Conservation (phyloP, 352 stramenopile genomes). For the Phytopythium chamaehyphon region DNA sequence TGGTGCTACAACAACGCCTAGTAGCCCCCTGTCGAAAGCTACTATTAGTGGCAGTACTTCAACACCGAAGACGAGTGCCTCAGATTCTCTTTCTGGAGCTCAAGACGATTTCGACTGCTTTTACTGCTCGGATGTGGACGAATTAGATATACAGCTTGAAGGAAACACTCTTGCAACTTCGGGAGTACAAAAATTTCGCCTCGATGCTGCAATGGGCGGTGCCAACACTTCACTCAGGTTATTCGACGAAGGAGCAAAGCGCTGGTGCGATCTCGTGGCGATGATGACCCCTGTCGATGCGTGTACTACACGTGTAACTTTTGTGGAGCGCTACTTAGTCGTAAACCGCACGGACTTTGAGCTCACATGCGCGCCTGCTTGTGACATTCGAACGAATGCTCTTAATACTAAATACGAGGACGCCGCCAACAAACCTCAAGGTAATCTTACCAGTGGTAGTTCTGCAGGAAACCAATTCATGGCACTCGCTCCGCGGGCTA, state of each 20-base stretch:
- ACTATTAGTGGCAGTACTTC: not conserved
- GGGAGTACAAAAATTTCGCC: constrained; percentile 51
- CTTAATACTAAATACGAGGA: constrained; percentile 2
- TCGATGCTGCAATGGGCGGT: constrained; percentile 46
- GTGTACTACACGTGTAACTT: constrained; percentile 69
- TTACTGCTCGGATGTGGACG: constrained; percentile 67
- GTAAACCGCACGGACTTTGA: constrained; percentile 65
- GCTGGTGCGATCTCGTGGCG: constrained; percentile 75
- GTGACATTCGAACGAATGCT: constrained; percentile 25
- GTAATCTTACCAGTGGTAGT: constrained; percentile 1
- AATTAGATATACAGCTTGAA: constrained; percentile 62
- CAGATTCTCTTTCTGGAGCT: constrained; percentile 12
- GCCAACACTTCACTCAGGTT: constrained; percentile 65
- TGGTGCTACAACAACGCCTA: constrained; percentile 30
- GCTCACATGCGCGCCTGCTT: constrained; percentile 46
- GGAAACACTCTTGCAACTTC: constrained; percentile 49
- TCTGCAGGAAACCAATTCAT: constrained; percentile 14
- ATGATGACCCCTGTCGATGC: constrained; percentile 64
- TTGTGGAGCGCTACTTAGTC: constrained; percentile 78
- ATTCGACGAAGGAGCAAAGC: constrained; percentile 64
- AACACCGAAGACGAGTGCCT: constrained; percentile 5
- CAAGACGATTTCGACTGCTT: constrained; percentile 47
- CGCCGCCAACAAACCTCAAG: not conserved
- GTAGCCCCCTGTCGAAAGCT: constrained; percentile 1
- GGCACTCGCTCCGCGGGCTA: constrained; percentile 31